These are phyloP conservation scores for Nannochloropsis salina DNA, from an alignment of 108 stramenopile genomes.

Conservation along the genomic window DNA sequence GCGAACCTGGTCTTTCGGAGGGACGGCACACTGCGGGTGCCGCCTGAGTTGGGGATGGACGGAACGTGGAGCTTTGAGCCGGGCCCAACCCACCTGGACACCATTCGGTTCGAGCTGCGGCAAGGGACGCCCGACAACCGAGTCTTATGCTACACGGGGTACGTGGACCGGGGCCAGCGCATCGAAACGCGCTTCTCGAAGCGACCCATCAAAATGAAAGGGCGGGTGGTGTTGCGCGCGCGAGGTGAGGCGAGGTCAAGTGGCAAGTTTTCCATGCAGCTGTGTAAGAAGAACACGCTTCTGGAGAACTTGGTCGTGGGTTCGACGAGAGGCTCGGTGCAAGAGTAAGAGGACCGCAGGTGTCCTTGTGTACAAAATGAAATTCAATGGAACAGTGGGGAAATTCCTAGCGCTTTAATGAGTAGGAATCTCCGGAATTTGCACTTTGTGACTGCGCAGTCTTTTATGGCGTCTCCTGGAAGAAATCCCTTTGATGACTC, in stretches of 20 bases:
- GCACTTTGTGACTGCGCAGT: no score
- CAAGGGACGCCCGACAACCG: not conserved
- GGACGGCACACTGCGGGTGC: conserved; percentile 32
- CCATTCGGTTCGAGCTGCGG: conserved; percentile 33
- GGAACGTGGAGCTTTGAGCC: conserved; percentile 35
- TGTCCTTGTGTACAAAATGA: no score
- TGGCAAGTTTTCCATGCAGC: not conserved
- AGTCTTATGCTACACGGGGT: conserved; percentile 37
- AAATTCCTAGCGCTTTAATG: no score
- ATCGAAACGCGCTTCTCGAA: conserved; percentile 38
- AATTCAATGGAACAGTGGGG: no score
- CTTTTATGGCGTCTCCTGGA: no score
- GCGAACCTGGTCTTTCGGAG: conserved; percentile 22
- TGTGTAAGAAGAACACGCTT: conserved; percentile 20
- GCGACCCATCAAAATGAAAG: conserved; percentile 34
- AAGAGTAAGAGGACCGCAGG: not conserved
- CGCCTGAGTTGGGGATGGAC: conserved; percentile 28
- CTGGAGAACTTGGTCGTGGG: not conserved
- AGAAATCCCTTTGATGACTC: no score
- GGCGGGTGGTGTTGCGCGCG: conserved; percentile 1
- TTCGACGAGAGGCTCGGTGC: not conserved
- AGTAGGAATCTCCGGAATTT: no score
- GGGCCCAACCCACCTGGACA: conserved; percentile 45
- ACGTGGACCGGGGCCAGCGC: conserved; percentile 42
- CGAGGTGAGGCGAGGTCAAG: conserved; percentile 4